Percentiles rank a stretch among this genome's conserved stretches.
These are phyloP conservation scores for Ceratocystis smalleyi DNA, from an alignment of 2,329 filamentous ascomycete species.

Conservation along the genomic window DNA sequence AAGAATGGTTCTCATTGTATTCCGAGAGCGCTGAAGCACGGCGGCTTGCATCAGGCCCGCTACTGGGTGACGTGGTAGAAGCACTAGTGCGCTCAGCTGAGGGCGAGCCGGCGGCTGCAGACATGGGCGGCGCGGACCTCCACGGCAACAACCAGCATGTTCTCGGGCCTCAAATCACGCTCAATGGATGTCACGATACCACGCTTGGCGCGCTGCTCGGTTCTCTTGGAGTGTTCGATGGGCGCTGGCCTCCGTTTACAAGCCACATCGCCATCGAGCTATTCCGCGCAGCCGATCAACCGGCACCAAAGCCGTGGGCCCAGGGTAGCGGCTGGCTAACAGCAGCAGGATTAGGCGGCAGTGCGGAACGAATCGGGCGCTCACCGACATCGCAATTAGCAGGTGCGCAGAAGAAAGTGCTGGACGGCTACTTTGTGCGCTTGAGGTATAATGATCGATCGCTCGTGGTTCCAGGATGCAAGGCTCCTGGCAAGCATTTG, in stretches of 20 bases:
- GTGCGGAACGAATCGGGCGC: conserved; percentile 7
- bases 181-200: conserved; percentile 86
- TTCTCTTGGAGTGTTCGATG: conserved; percentile 63
- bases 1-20: conserved; percentile 90
- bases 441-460: conserved; percentile 80
- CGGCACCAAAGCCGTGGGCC: conserved; percentile 1
- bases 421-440: conserved; percentile 73
- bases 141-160: background rate
- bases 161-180: conserved; percentile 41
- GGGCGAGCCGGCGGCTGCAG: conserved; percentile 27
- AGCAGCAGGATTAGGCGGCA: background rate
- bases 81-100: conserved; percentile 54
- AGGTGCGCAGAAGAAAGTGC: conserved; percentile 38
- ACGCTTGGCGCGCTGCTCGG: conserved; percentile 68
- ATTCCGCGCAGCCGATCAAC: conserved; percentile 37
- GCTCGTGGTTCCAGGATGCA: conserved; percentile 70
- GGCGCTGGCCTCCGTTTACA: conserved; percentile 82
- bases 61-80: conserved; percentile 69
- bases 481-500: conserved; percentile 60
- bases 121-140: background rate
- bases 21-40: conserved; percentile 74
- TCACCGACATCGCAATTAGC: conserved; percentile 35
- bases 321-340: conserved; percentile 1
- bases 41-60: conserved; percentile 67
- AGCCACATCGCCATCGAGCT: conserved; percentile 84